Conservation (phyloP, 2,329 filamentous ascomycete species). For the Calonectria honghensis region DNA sequence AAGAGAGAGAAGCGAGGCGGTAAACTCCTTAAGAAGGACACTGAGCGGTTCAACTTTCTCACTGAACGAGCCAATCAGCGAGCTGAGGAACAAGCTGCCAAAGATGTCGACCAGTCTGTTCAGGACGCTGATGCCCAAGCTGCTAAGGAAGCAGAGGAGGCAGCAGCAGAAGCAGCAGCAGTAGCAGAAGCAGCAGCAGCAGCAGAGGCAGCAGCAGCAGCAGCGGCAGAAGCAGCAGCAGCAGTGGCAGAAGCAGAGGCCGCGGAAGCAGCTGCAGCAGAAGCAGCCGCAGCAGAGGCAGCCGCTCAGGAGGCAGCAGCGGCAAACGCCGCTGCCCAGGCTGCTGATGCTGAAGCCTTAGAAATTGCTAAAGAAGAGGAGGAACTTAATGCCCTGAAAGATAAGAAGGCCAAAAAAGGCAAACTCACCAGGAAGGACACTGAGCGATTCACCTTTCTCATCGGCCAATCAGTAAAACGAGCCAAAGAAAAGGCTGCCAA, state of each 20-base stretch:
- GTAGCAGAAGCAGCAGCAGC: constrained; percentile 43
- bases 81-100: constrained; percentile 55
- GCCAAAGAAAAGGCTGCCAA: constrained; percentile 49
- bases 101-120: constrained; percentile 55
- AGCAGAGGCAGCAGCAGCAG: constrained; percentile 33
- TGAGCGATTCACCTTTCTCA: constrained; percentile 47
- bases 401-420: constrained; percentile 60
- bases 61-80: constrained; percentile 41
- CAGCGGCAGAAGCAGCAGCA: constrained; percentile 23
- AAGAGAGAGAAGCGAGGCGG: constrained; percentile 52
- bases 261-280: constrained; percentile 43
- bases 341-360: constrained; percentile 43
- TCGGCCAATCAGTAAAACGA: constrained; percentile 49
- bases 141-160: constrained; percentile 53
- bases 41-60: constrained; percentile 48
- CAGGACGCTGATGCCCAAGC: constrained; percentile 57
- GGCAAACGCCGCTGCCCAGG: constrained; percentile 46
- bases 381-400: constrained; percentile 48
- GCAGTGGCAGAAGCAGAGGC: constrained; percentile 39
- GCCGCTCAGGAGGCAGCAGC: constrained; percentile 34
- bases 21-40: constrained; percentile 51
- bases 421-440: constrained; percentile 51
- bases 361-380: constrained; percentile 52
- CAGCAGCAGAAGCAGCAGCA: constrained; percentile 42
- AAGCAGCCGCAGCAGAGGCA: constrained; percentile 31